Base-by-base conservation (phyloP, 129 eudicot species). In the Deinandra increscens region DNA sequence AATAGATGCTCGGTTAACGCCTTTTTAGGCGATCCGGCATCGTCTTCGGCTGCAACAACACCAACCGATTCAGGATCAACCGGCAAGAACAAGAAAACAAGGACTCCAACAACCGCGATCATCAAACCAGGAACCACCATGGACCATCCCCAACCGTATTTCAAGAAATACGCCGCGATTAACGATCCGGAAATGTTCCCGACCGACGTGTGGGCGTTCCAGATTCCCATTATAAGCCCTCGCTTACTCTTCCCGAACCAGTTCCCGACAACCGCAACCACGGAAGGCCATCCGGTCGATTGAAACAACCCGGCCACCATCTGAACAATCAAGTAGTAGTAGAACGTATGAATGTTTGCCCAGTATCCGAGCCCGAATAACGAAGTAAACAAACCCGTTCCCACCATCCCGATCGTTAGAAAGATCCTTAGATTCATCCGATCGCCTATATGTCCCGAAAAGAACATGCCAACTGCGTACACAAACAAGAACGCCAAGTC, bases 111-210 rank as follows among this genome's bases (percentile, higher is more conserved):
- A 66, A 83, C 66, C 6, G 75, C 72, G 46, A 81, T 85, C 62
- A 85, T 81, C 36, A 85, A 36, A 37, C 97, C 97, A 13, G 99
- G 99, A 34, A 82, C 97, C 77, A 80, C 87, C 92, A 85, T 77
- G 4, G 99, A 94, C 99, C 99, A 94, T 26, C 99, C 97, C 99
- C 99, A 94, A 1, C 99, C 99, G 55, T 83, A 85, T 81, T 80
- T 88, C 84, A 94, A 83, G 71, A 94, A 69, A 9, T 70, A 43
- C 2, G 99, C 77, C 64, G 97, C 99, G 58, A 81, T 75, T 72
- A 94, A 80, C 10, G 97, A 87, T 22, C 99, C 99, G 1, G 88
- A 46, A 9, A 94, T 89, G 72, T 94, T 94, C 38, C 99, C 99
- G 0, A 94, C 74, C 0, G 99, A 87, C 0, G 99, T 89, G 64